These are phyloP conservation scores for Acacia melanoxylon DNA, from an alignment of 306 rosid species.

Conservation along the genomic window DNA sequence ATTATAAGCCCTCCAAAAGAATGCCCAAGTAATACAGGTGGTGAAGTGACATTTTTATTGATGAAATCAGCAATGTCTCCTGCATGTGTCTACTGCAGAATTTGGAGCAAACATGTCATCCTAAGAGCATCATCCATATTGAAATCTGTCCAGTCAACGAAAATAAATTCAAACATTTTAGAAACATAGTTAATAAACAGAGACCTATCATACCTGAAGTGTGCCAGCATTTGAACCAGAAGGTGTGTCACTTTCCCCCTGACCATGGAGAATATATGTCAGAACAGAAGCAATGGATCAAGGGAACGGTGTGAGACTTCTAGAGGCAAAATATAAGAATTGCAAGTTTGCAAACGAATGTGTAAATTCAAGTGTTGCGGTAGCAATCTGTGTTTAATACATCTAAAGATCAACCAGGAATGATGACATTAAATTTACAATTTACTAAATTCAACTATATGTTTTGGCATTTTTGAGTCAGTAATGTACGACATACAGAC, in stretches of 20 bases:
- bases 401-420: neutral
- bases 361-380: neutral
- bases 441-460: neutral
- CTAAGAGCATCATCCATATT: slow-evolving; percentile 24
- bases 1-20: slow-evolving; percentile 91
- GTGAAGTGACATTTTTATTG: slow-evolving; percentile 37
- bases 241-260: slow-evolving; percentile 95
- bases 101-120: slow-evolving; percentile 34
- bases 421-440: neutral
- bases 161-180: slow-evolving; percentile 12
- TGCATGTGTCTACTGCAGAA: slow-evolving; percentile 85
- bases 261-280: slow-evolving; percentile 25
- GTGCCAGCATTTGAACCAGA: slow-evolving; percentile 76
- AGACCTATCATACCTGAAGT: slow-evolving; percentile 58
- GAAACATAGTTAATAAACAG: slow-evolving; percentile 18
- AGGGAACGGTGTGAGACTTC: neutral
- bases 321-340: neutral
- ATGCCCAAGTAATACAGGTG: slow-evolving; percentile 84
- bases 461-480: neutral
- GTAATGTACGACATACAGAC: neutral
- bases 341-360: neutral
- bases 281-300: slow-evolving; percentile 26
- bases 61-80: slow-evolving; percentile 82
- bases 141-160: neutral
- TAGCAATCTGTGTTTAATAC: slow-evolving; percentile 7